Percentiles rank a stretch among this genome's conserved stretches.
phyloP scores from a whole-genome alignment of 108 stramenopile genomes.

The Fragilaria crotonensis region DNA sequence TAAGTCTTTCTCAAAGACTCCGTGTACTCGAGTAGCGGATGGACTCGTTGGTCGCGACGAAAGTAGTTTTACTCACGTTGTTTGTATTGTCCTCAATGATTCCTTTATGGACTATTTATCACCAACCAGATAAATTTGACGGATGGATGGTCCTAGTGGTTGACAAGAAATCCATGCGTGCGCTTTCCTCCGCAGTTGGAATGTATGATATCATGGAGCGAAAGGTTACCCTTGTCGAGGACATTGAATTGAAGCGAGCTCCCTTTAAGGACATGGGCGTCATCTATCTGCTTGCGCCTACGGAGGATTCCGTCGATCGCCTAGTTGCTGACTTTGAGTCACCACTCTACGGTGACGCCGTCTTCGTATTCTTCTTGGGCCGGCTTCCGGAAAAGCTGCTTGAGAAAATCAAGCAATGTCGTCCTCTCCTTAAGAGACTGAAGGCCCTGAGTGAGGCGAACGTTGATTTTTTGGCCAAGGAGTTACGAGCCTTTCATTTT shows the following conservation, averaged over 20 bases:
- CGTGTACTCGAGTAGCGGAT: not conserved
- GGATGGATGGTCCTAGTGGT: constrained; percentile 73
- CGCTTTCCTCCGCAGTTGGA: constrained; percentile 77
- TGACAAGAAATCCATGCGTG: constrained; percentile 62
- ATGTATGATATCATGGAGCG: constrained; percentile 94
- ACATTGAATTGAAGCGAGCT: constrained; percentile 79
- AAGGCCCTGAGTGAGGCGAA: constrained; percentile 87
- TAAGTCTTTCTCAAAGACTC: constrained; percentile 14
- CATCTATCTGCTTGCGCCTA: constrained; percentile 86
- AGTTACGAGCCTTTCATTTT: constrained; percentile 82
- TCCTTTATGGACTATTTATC: not conserved
- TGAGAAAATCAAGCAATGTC: constrained; percentile 71
- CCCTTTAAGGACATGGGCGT: constrained; percentile 91
- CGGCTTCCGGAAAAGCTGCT: constrained; percentile 59
- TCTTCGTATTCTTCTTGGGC: constrained; percentile 87
- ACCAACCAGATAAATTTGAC: constrained; percentile 15
- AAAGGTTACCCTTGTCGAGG: constrained; percentile 83
- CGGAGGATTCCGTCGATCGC: constrained; percentile 50
- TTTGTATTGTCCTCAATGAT: not conserved
- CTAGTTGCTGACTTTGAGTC: constrained; percentile 68
- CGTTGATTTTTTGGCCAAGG: constrained; percentile 89
- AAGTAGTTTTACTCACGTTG: not conserved
- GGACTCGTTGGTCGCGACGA: not conserved
- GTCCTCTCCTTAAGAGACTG: constrained; percentile 74
- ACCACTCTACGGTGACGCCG: constrained; percentile 72